Conservation (phyloP, 345 rosid genomes). For the Gossypium anomalum region DNA sequence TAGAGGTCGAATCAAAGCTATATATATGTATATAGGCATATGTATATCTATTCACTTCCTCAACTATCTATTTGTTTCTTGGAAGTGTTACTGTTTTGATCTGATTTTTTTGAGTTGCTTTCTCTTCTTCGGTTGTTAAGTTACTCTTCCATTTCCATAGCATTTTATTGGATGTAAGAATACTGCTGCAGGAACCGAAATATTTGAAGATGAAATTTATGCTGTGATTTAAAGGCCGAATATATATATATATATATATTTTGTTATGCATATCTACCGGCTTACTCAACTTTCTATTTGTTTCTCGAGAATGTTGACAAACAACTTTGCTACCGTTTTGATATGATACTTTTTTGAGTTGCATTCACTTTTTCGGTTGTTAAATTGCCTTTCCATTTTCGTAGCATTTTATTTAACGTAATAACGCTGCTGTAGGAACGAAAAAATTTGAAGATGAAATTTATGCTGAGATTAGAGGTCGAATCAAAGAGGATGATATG, state of each 20-base stretch:
- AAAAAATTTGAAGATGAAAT: slow-evolving; percentile 61
- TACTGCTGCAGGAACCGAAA: background rate
- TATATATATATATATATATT: background rate
- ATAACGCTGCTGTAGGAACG: slow-evolving; percentile 39
- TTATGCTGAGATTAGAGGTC: slow-evolving; percentile 63
- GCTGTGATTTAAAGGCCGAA: background rate
- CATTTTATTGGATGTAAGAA: background rate
- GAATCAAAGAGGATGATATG: slow-evolving; percentile 87
- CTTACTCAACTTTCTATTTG: background rate
- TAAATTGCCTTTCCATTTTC: background rate
- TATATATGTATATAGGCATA: background rate
- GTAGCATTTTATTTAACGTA: background rate
- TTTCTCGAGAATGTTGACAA: background rate
- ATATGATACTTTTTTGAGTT: background rate
- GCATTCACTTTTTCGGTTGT: background rate
- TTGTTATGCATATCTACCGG: background rate
- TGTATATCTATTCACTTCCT: background rate
- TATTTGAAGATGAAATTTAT: background rate
- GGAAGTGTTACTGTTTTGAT: background rate
- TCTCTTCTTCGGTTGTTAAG: background rate
- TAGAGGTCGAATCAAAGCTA: background rate
- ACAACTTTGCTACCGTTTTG: background rate
- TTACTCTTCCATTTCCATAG: background rate
- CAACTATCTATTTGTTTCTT: background rate
- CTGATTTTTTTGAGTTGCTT: background rate